These are phyloP conservation scores for Penicillium cinerascens DNA, from an alignment of 495 filamentous ascomycete genomes.

Conservation along the genomic window DNA sequence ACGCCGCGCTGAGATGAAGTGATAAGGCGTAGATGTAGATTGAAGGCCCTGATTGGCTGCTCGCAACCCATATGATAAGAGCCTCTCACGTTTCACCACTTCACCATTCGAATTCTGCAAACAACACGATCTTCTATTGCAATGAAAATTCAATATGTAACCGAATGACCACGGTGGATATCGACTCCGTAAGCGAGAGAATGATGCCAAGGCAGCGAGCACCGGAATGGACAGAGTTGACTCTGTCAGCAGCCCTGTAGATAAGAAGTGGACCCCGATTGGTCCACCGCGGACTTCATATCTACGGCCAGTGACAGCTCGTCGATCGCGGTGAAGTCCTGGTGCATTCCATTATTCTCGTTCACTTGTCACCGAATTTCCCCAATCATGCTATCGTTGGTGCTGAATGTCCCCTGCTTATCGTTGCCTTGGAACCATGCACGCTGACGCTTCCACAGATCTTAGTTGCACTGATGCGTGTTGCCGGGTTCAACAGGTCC, in stretches of 20 bases:
- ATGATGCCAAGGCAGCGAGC: not conserved
- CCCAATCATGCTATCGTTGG: conserved; percentile 16
- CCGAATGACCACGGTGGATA: not conserved
- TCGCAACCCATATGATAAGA: conserved; percentile 11
- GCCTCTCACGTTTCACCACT: not conserved
- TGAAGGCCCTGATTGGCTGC: conserved; percentile 10
- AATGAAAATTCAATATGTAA: not conserved
- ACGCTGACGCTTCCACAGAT: not conserved
- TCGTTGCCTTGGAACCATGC: not conserved
- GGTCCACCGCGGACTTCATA: conserved; percentile 18
- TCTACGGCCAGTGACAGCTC: conserved; percentile 28
- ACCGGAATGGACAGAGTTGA: not conserved
- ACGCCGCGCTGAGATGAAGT: too few relatives aligned
- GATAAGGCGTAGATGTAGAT: not conserved
- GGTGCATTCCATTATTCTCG: conserved; percentile 28
- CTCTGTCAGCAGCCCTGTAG: conserved; percentile 2
- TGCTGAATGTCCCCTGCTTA: conserved; percentile 11
- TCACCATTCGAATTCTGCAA: not conserved
- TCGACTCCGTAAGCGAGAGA: not conserved
- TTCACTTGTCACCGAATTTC: conserved; percentile 20
- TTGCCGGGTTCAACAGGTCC: not conserved
- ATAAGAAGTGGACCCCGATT: conserved; percentile 25
- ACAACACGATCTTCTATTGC: not conserved
- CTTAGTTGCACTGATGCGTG: not conserved
- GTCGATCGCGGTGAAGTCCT: not conserved